Conservation (phyloP, 2,329 filamentous ascomycete species). For the Trichoderma atrobrunneum region DNA sequence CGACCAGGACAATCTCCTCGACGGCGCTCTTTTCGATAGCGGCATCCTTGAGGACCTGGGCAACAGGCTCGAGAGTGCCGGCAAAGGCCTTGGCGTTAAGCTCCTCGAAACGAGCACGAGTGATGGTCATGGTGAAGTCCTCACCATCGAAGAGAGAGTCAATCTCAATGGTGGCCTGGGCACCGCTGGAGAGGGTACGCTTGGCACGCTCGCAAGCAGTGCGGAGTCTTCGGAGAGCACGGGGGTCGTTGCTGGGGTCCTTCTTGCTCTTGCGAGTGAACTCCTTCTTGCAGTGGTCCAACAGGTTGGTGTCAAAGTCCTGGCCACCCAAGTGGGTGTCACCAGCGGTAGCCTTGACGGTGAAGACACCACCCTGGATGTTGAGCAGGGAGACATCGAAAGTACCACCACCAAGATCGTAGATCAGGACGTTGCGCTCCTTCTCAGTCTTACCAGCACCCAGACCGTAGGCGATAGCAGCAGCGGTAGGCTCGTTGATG, state of each 20-base stretch:
- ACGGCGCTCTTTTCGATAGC: constrained; percentile 83
- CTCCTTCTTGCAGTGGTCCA: constrained; percentile 96
- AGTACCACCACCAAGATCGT: constrained; percentile 99
- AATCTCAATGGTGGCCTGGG: constrained; percentile 96
- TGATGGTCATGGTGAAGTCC: constrained; percentile 96
- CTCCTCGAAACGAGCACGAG: constrained; percentile 98
- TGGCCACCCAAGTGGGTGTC: constrained; percentile 95
- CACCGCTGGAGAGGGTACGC: constrained; percentile 95
- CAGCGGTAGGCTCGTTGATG: constrained; percentile 99
- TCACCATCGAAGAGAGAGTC: constrained; percentile 98
- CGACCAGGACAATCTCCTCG: constrained; percentile 98
- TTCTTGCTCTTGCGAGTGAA: constrained; percentile 75
- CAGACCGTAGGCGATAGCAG: constrained; percentile 97
- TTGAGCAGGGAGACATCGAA: constrained; percentile 99
- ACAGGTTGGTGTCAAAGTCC: constrained; percentile 93
- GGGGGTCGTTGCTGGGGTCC: constrained; percentile 76
- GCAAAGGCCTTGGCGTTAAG: constrained; percentile 94
- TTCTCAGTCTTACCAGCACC: constrained; percentile 92
- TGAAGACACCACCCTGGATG: constrained; percentile 99
- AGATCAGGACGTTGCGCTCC: constrained; percentile 99
- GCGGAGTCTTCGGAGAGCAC: constrained; percentile 91
- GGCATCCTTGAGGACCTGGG: constrained; percentile 94
- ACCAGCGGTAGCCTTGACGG: constrained; percentile 96
- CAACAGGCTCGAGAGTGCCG: constrained; percentile 91
- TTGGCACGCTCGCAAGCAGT: constrained; percentile 99